Percentiles rank a stretch among this genome's conserved stretches.
phyloP scores from a whole-genome alignment of 108 stramenopile genomes.

The Skeletonema potamos region DNA sequence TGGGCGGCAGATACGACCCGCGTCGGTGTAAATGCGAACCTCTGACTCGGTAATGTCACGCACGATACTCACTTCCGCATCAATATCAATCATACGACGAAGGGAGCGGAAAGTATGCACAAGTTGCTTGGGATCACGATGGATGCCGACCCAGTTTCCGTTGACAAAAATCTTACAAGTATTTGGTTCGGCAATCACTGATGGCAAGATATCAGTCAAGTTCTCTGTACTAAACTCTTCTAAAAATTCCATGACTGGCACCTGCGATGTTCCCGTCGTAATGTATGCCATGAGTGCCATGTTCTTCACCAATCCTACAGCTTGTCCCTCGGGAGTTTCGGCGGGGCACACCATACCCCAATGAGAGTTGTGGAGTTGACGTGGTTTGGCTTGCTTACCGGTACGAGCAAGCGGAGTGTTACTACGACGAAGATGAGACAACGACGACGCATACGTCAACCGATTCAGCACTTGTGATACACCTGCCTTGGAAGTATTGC shows the following conservation, averaged over 20 bases:
- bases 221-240: constrained; percentile 96
- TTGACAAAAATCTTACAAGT: constrained; percentile 99
- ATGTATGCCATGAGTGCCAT: constrained; percentile 96
- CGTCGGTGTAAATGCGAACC: constrained; percentile 98
- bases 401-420: constrained; percentile 98
- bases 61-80: constrained; percentile 96
- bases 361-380: constrained; percentile 98
- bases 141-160: constrained; percentile 98
- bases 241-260: constrained; percentile 93
- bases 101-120: constrained; percentile 91
- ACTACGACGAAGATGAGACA: constrained; percentile 97
- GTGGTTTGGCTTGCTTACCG: constrained; percentile 98
- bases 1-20: constrained; percentile 98
- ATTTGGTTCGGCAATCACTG: constrained; percentile 91
- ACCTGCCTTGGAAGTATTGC: constrained; percentile 91
- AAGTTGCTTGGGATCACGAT: constrained; percentile 90
- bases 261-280: constrained; percentile 91
- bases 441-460: constrained; percentile 95
- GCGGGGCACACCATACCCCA: constrained; percentile 98
- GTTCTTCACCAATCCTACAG: constrained; percentile 97
- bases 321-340: constrained; percentile 97
- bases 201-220: constrained; percentile 87
- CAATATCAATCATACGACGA: constrained; percentile 93
- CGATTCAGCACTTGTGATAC: constrained; percentile 99
- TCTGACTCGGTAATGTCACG: constrained; percentile 93